Evolutionary conservation across 306 rosid species (phyloP).

Genomic region (Trichosanthes cucumerina): DNA sequence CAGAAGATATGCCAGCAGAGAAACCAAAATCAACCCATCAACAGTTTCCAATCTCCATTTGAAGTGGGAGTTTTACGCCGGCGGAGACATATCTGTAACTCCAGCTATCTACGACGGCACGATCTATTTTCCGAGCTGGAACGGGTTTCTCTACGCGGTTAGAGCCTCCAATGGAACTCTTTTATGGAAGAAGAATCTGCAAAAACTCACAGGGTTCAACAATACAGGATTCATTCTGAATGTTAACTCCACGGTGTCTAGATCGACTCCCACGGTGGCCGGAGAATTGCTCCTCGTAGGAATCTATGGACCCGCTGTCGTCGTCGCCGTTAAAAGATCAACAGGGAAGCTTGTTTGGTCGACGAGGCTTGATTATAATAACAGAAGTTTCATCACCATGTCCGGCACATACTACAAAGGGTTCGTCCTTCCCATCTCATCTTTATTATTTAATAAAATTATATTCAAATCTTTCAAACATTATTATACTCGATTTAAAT

Average conservation of each 20-base stretch:
- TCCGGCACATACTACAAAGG: slow-evolving; percentile 48
- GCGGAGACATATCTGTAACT: slow-evolving; percentile 43
- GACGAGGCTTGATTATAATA: slow-evolving; percentile 24
- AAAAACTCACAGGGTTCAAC: slow-evolving; percentile 29
- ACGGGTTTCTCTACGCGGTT: slow-evolving; percentile 42
- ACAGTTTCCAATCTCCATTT: slow-evolving; percentile 23
- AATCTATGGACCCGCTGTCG: slow-evolving; percentile 47
- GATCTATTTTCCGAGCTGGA: slow-evolving; percentile 57
- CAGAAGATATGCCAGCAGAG: slow-evolving; percentile 46
- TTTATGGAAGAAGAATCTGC: slow-evolving; percentile 30
- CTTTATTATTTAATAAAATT: background rate
- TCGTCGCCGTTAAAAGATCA: slow-evolving; percentile 33
- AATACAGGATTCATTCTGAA: slow-evolving; percentile 19
- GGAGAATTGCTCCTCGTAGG: slow-evolving; percentile 23
- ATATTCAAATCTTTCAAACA: no score
- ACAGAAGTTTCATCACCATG: slow-evolving; percentile 31
- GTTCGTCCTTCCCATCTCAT: slow-evolving; percentile 19
- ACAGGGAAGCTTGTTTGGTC: slow-evolving; percentile 37
- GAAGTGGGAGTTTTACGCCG: slow-evolving; percentile 47
- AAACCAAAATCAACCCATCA: slow-evolving; percentile 36
- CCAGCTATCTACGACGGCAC: slow-evolving; percentile 34
- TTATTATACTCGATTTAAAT: no score
- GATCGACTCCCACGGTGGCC: slow-evolving; percentile 42
- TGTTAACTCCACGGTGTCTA: slow-evolving; percentile 30
- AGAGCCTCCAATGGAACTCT: slow-evolving; percentile 28